Evolutionary conservation across 1,284 basidiomycete genomes (phyloP).

Genomic region (Boletus semigastroideus): DNA sequence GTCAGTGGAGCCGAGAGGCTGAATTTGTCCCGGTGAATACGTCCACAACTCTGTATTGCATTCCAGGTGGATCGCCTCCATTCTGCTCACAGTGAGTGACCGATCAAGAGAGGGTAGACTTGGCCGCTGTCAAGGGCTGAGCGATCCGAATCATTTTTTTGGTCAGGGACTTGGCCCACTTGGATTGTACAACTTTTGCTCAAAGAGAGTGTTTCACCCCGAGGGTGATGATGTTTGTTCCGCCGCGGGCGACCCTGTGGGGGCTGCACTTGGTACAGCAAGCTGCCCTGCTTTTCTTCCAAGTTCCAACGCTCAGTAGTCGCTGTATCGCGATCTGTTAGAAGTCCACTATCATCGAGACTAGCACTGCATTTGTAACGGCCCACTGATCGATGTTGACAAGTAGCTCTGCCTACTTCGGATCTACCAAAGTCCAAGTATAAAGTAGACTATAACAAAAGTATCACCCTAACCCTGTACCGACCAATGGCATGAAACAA

Average conservation of each 20-base stretch:
- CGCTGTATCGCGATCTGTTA: neutral
- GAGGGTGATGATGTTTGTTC: too few relatives aligned
- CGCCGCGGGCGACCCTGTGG: too few relatives aligned
- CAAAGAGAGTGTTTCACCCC: too few relatives aligned
- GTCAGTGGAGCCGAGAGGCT: neutral
- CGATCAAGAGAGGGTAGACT: neutral
- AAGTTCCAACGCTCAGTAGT: too few relatives aligned
- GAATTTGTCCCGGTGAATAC: neutral
- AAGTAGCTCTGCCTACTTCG: constrained; percentile 7
- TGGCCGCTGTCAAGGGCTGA: neutral
- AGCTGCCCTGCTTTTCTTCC: too few relatives aligned
- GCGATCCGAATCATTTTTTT: neutral
- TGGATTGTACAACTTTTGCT: too few relatives aligned
- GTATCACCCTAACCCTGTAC: constrained; percentile 16
- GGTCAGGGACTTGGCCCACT: too few relatives aligned
- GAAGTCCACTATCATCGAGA: neutral
- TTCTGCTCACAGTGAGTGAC: neutral
- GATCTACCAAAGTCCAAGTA: constrained; percentile 15
- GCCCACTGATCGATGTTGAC: neutral
- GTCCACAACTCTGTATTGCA: constrained; percentile 3
- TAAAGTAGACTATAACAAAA: constrained; percentile 31
- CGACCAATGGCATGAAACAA: constrained; percentile 15
- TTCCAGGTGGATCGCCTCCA: neutral
- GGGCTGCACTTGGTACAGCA: too few relatives aligned
- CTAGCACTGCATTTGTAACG: neutral